Conservation (phyloP, 176 grass and related monocot genomes). For the Urochloa ruziziensis region DNA sequence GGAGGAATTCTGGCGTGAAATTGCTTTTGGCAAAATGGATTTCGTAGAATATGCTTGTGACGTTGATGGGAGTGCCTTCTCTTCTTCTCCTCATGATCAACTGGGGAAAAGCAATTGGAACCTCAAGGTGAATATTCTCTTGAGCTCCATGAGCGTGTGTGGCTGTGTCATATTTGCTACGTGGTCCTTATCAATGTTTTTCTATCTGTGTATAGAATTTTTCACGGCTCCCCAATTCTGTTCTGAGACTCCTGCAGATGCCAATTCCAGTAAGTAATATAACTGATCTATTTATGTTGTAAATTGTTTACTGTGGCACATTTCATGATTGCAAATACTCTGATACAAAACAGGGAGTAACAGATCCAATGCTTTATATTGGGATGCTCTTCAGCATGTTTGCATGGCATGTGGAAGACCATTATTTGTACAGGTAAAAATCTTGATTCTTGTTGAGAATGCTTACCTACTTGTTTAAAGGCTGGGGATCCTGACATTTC, state of each 20-base stretch:
- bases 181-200: conserved; percentile 4
- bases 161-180: background rate
- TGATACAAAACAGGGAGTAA: conserved; percentile 77
- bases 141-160: background rate
- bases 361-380: conserved; percentile 99
- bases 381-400: conserved; percentile 99
- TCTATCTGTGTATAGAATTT: conserved; percentile 54
- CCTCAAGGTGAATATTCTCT: conserved; percentile 62
- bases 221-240: conserved; percentile 77
- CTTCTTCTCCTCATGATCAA: conserved; percentile 71
- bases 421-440: conserved; percentile 91
- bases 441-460: background rate
- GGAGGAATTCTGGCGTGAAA: conserved; percentile 99
- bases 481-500: conserved; percentile 18
- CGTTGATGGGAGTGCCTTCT: conserved; percentile 98
- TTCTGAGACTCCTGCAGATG: conserved; percentile 70
- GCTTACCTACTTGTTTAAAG: background rate
- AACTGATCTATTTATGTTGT: background rate
- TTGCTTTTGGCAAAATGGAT: conserved; percentile 93
- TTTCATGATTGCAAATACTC: conserved; percentile 24
- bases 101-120: conserved; percentile 97
- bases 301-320: background rate
- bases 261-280: conserved; percentile 76
- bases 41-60: conserved; percentile 98
- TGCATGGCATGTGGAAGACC: conserved; percentile 99